Percentiles rank a stretch among this genome's conserved stretches.
Evolutionary conservation across 2,329 filamentous ascomycete species (phyloP).

Genomic region (Dothideomycetes sp.): DNA sequence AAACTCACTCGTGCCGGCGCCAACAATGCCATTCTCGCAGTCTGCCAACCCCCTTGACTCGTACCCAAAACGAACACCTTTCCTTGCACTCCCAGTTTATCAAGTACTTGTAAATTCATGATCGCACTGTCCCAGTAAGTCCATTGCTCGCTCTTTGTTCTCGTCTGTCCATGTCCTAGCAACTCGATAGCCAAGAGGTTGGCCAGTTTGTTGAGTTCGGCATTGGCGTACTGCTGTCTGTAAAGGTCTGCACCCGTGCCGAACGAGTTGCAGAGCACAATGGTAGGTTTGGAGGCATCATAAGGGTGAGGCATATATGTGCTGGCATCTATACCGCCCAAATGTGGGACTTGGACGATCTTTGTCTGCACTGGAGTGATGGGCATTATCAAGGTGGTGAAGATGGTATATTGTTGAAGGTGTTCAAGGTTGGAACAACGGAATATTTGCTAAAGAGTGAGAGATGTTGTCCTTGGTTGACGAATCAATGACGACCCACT

Average conservation of each 20-base stretch:
- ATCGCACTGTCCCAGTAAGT: conserved; percentile 48
- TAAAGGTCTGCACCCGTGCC: conserved; percentile 40
- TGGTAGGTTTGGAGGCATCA: conserved; percentile 38
- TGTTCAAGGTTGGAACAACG: no score
- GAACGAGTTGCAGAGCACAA: conserved; percentile 45
- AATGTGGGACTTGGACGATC: conserved; percentile 38
- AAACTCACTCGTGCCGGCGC: conserved; percentile 38
- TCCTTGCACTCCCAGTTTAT: conserved; percentile 31
- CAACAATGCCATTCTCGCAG: conserved; percentile 44
- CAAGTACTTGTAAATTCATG: conserved; percentile 35
- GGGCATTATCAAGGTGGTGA: no score
- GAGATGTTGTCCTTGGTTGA: no score
- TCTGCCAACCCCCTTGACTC: conserved; percentile 47
- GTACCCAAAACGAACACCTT: conserved; percentile 42
- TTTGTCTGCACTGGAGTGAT: conserved; percentile 20
- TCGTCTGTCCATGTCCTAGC: conserved; percentile 44
- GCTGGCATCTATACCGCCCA: conserved; percentile 41
- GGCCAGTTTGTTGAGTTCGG: conserved; percentile 26
- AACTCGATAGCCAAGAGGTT: conserved; percentile 47
- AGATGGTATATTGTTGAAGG: no score
- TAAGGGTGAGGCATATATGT: conserved; percentile 35
- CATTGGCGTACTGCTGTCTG: conserved; percentile 22
- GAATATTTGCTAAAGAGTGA: no score
- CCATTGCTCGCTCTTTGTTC: conserved; percentile 36
- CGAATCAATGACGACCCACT: no score